A percentile compares a stretch with the other conserved stretches of the same genome.
phyloP scores from a whole-genome alignment of 768 basidiomycete genomes.

The Leccinum ochraceum region DNA sequence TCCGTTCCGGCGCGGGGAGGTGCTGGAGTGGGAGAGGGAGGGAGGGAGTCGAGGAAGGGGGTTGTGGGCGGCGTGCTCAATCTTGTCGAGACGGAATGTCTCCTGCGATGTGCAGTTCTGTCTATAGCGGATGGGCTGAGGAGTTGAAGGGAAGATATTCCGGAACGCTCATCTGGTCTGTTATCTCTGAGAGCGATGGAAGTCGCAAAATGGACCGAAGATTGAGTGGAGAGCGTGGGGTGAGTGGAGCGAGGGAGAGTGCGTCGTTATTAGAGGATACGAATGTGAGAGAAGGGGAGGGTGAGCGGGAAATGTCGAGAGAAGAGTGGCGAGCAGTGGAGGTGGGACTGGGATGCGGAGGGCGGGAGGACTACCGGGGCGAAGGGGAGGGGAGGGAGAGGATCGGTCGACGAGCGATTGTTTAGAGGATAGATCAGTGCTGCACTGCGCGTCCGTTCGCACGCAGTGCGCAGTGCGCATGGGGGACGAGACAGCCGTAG shows the following conservation, averaged over 20 bases:
- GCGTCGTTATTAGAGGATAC: slow-evolving; percentile 46
- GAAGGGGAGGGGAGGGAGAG: background rate
- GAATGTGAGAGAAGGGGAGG: slow-evolving; percentile 31
- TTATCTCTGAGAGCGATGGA: slow-evolving; percentile 67
- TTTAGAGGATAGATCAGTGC: slow-evolving; percentile 35
- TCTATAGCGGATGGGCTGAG: slow-evolving; percentile 43
- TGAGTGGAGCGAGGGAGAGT: slow-evolving; percentile 45
- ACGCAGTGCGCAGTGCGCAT: too few species aligned
- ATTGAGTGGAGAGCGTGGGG: slow-evolving; percentile 70
- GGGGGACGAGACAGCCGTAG: too few species aligned
- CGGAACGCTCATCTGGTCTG: slow-evolving; percentile 57
- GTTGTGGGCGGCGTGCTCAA: too few species aligned
- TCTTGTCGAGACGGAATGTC: too few species aligned
- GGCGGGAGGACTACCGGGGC: slow-evolving; percentile 8
- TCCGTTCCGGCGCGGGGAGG: too few species aligned
- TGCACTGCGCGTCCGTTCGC: too few species aligned
- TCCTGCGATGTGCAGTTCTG: slow-evolving; percentile 46
- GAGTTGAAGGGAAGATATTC: slow-evolving; percentile 51
- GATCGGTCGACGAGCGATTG: slow-evolving; percentile 19
- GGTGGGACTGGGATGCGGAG: slow-evolving; percentile 9
- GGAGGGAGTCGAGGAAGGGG: too few species aligned
- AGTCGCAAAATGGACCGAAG: slow-evolving; percentile 59
- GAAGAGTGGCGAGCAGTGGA: slow-evolving; percentile 24
- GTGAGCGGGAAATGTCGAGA: slow-evolving; percentile 31
- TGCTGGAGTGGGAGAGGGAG: too few species aligned